phyloP scores from a whole-genome alignment of 2,329 filamentous ascomycete genomes.

The Fusarium buharicum region DNA sequence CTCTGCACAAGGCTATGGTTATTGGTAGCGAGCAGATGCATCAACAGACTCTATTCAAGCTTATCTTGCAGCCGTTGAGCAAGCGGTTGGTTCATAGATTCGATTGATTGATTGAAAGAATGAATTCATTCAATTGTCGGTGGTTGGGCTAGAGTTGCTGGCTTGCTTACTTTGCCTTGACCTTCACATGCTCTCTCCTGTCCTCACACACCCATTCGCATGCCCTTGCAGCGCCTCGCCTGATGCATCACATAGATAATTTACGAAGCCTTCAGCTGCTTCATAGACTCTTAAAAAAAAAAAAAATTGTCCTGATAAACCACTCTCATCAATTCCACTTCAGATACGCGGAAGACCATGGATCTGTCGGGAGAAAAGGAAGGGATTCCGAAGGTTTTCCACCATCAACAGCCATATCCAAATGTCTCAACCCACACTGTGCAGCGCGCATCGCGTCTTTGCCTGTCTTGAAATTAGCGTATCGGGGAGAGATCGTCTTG shows the following conservation, averaged over 20 bases:
- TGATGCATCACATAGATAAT: not conserved
- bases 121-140: not conserved
- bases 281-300: not conserved
- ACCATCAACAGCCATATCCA: not conserved
- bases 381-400: slow-evolving; percentile 1
- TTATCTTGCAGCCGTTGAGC: slow-evolving; percentile 7
- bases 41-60: not conserved
- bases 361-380: not conserved
- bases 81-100: not conserved
- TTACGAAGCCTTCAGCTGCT: not conserved
- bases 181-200: slow-evolving; percentile 18
- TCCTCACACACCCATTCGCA: not conserved
- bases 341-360: slow-evolving; percentile 2
- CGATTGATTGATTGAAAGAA: not conserved
- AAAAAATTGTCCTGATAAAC: not conserved
- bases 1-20: not conserved
- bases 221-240: not conserved
- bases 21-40: not conserved
- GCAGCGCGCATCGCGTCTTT: slow-evolving; percentile 13
- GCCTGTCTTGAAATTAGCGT: slow-evolving; percentile 23
- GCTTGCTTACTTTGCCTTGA: not conserved
- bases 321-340: not conserved
- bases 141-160: slow-evolving; percentile 4
- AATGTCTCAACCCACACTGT: slow-evolving; percentile 22
- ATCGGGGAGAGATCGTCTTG: slow-evolving; percentile 15